Evolutionary conservation across 805 yeast species (phyloP).

Genomic region (Priceomyces castillae): DNA sequence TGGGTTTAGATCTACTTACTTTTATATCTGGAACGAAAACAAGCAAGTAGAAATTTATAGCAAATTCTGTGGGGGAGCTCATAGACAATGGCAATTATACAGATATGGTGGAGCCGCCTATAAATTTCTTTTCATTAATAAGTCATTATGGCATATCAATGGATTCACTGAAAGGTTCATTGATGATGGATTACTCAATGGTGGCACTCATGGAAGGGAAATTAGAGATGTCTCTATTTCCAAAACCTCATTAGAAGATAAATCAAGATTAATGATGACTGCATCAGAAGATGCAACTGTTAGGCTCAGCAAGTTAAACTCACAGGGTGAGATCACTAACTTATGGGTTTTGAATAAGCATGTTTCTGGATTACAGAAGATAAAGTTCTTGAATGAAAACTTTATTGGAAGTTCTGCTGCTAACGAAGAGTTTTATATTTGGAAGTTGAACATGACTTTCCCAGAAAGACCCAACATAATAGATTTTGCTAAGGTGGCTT

Average conservation of each 20-base stretch:
- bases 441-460: slow-evolving; percentile 53
- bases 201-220: slow-evolving; percentile 91
- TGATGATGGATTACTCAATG: slow-evolving; percentile 29
- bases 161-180: slow-evolving; percentile 18
- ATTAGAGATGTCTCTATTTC: slow-evolving; percentile 70
- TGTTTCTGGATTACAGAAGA: slow-evolving; percentile 82
- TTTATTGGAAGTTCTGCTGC: slow-evolving; percentile 61
- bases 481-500: slow-evolving; percentile 52
- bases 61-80: slow-evolving; percentile 88
- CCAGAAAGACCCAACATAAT: slow-evolving; percentile 36
- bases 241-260: slow-evolving; percentile 23
- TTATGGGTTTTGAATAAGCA: slow-evolving; percentile 73
- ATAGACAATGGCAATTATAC: slow-evolving; percentile 72
- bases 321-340: slow-evolving; percentile 43
- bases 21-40: slow-evolving; percentile 81
- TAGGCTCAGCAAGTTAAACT: slow-evolving; percentile 45
- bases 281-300: slow-evolving; percentile 91
- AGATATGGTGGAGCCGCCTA: slow-evolving; percentile 19
- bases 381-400: slow-evolving; percentile 55
- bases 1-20: slow-evolving; percentile 80
- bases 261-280: slow-evolving; percentile 52
- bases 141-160: slow-evolving; percentile 44
- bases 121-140: slow-evolving; percentile 58
- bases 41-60: slow-evolving; percentile 65
- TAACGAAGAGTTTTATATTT: slow-evolving; percentile 80